These are phyloP conservation scores for Sclerotinia subarctica DNA, from an alignment of 2,329 filamentous ascomycete species.

Conservation along the genomic window DNA sequence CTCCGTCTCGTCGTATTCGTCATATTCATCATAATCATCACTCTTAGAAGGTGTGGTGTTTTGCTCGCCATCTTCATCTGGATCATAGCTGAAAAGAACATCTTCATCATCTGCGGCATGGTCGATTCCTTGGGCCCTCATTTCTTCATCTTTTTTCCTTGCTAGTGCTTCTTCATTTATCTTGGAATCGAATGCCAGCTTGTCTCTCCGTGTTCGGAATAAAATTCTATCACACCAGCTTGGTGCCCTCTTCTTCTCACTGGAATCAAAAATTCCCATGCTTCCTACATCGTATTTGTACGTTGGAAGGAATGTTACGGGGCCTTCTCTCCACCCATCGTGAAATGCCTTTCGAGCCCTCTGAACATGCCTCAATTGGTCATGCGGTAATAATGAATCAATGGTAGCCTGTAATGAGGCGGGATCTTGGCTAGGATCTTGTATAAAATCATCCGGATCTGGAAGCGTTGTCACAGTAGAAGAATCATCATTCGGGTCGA, in stretches of 20 bases:
- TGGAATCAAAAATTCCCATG: slow-evolving; percentile 87
- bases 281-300: slow-evolving; percentile 99
- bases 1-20: slow-evolving; percentile 45
- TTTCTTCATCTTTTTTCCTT: slow-evolving; percentile 74
- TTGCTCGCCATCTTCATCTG: slow-evolving; percentile 67
- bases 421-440: slow-evolving; percentile 73
- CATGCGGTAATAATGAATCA: slow-evolving; percentile 81
- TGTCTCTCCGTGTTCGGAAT: slow-evolving; percentile 73
- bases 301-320: slow-evolving; percentile 84
- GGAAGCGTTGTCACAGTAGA: slow-evolving; percentile 45
- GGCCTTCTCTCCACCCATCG: slow-evolving; percentile 87
- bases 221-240: slow-evolving; percentile 97
- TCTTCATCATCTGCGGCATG: slow-evolving; percentile 72
- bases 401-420: slow-evolving; percentile 85
- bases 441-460: slow-evolving; percentile 62
- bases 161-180: slow-evolving; percentile 63
- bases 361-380: slow-evolving; percentile 77
- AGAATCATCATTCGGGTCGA: slow-evolving; percentile 39
- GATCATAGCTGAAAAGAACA: slow-evolving; percentile 87
- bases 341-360: slow-evolving; percentile 76
- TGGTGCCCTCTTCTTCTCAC: slow-evolving; percentile 86
- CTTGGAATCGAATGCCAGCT: slow-evolving; percentile 61
- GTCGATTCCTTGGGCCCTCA: slow-evolving; percentile 76
- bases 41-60: slow-evolving; percentile 38
- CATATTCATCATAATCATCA: slow-evolving; percentile 49